Percentiles rank a stretch among this genome's conserved stretches.
Evolutionary conservation across 2,329 filamentous ascomycete species (phyloP).

Genomic region (Colletotrichum sp.): DNA sequence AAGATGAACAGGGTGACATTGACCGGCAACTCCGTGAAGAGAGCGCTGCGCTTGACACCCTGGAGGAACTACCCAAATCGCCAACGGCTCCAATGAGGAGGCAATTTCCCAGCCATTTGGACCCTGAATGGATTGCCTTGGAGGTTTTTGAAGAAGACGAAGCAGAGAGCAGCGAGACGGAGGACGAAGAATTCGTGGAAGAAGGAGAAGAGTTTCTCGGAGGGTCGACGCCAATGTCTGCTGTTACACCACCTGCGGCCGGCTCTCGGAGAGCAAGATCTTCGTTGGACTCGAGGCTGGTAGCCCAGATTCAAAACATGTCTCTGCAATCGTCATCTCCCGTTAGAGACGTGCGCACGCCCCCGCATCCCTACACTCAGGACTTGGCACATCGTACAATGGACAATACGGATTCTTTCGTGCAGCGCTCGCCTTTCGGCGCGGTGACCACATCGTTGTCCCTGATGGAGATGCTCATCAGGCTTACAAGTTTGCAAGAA

Average conservation of each 20-base stretch:
- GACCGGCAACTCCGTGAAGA: constrained; percentile 50
- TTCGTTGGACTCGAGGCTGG: constrained; percentile 41
- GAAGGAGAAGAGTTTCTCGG: not conserved
- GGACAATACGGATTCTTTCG: constrained; percentile 30
- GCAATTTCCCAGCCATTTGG: constrained; percentile 74
- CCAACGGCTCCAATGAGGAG: not conserved
- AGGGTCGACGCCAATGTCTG: not conserved
- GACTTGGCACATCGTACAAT: constrained; percentile 13
- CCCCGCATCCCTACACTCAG: not conserved
- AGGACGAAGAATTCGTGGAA: constrained; percentile 44
- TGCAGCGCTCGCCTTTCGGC: constrained; percentile 52
- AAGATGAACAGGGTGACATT: constrained; percentile 46
- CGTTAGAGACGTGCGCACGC: not conserved
- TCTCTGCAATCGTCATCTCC: constrained; percentile 31
- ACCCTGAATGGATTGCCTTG: constrained; percentile 90
- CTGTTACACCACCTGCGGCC: not conserved
- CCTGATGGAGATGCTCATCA: constrained; percentile 85
- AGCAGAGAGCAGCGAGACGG: constrained; percentile 30
- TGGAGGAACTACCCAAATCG: constrained; percentile 12
- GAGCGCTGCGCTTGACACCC: constrained; percentile 24
- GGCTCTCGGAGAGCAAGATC: constrained; percentile 19
- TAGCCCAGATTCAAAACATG: constrained; percentile 44
- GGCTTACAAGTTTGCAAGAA: constrained; percentile 85
- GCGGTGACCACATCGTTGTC: constrained; percentile 66
- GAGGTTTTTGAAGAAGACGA: constrained; percentile 76